Evolutionary conservation across 164 flowering plant species (phyloP).

Genomic region (Magnolia kwangsiensis): DNA sequence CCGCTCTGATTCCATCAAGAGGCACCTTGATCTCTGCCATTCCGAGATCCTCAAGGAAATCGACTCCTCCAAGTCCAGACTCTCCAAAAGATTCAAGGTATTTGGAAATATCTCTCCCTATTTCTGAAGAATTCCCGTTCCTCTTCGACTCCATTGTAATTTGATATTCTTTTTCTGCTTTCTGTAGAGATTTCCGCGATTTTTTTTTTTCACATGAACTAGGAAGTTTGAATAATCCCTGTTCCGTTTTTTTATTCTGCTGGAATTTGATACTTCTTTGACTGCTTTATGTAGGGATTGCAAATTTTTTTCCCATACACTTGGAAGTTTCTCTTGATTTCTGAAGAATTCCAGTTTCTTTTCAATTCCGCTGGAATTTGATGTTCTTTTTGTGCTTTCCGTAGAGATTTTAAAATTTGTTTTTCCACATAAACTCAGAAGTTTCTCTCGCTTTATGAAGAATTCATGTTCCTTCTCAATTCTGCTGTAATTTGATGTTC

Average conservation of each 20-base stretch:
- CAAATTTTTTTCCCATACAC: no score
- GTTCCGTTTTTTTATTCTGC: not conserved
- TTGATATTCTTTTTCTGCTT: not conserved
- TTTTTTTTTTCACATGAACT: no score
- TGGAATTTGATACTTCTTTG: slow-evolving; percentile 4
- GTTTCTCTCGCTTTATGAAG: not conserved
- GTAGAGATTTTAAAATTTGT: no score
- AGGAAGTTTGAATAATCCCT: not conserved
- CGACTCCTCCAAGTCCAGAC: slow-evolving; percentile 58
- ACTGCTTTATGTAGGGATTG: not conserved
- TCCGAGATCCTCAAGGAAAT: slow-evolving; percentile 61
- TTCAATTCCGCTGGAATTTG: not conserved
- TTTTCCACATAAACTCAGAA: no score
- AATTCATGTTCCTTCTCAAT: not conserved
- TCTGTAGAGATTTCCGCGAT: not conserved
- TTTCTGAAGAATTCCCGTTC: not conserved
- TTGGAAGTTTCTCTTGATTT: not conserved
- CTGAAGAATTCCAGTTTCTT: not conserved
- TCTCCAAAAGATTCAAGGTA: slow-evolving; percentile 69
- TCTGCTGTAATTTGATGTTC: not conserved
- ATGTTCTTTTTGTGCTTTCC: not conserved
- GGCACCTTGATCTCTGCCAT: slow-evolving; percentile 56
- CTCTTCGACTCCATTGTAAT: not conserved
- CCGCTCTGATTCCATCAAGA: slow-evolving; percentile 47
- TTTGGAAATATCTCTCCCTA: not conserved